phyloP scores from a whole-genome alignment of 2,329 filamentous ascomycete species.

The Beauveria scarabaeidicola region DNA sequence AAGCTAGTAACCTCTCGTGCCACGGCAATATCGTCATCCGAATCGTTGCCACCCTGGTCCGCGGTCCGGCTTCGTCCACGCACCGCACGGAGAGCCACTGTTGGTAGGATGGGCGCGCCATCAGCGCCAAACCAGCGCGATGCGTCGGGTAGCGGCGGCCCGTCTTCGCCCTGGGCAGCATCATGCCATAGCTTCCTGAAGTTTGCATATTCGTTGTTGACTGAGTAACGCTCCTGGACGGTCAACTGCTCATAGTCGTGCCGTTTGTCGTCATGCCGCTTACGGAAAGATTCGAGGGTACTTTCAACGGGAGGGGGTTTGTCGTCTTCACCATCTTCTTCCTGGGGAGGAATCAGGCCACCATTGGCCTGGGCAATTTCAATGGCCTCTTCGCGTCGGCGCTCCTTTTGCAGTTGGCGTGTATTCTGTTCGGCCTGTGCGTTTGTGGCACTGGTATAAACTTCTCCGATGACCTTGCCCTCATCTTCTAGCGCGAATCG shows the following conservation, averaged over 20 bases:
- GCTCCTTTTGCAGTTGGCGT: slow-evolving; percentile 10
- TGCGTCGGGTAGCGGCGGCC: slow-evolving; percentile 43
- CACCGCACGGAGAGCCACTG: slow-evolving; percentile 12
- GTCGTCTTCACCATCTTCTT: slow-evolving; percentile 19
- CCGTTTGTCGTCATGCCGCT: slow-evolving; percentile 28
- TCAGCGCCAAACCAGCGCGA: slow-evolving; percentile 44
- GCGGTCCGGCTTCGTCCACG: slow-evolving; percentile 10
- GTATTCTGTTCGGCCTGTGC: slow-evolving; percentile 14
- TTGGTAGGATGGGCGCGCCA: slow-evolving; percentile 32
- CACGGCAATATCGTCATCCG: slow-evolving; percentile 62
- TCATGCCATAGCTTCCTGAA: slow-evolving; percentile 53
- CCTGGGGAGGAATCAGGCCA: slow-evolving; percentile 15
- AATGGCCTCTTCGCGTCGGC: neutral
- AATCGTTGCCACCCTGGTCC: slow-evolving; percentile 34
- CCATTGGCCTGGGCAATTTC: slow-evolving; percentile 13
- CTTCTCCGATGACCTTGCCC: slow-evolving; percentile 27
- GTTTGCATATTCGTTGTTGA: slow-evolving; percentile 50
- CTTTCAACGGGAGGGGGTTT: slow-evolving; percentile 18
- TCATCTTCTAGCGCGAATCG: slow-evolving; percentile 43
- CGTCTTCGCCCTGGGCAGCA: slow-evolving; percentile 38
- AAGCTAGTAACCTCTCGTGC: slow-evolving; percentile 55
- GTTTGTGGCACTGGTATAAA: slow-evolving; percentile 24
- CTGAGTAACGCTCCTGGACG: slow-evolving; percentile 40
- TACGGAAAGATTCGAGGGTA: slow-evolving; percentile 25
- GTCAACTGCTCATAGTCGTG: slow-evolving; percentile 34